Conservation (phyloP, 805 yeast species). For the Candida sonorensis region DNA sequence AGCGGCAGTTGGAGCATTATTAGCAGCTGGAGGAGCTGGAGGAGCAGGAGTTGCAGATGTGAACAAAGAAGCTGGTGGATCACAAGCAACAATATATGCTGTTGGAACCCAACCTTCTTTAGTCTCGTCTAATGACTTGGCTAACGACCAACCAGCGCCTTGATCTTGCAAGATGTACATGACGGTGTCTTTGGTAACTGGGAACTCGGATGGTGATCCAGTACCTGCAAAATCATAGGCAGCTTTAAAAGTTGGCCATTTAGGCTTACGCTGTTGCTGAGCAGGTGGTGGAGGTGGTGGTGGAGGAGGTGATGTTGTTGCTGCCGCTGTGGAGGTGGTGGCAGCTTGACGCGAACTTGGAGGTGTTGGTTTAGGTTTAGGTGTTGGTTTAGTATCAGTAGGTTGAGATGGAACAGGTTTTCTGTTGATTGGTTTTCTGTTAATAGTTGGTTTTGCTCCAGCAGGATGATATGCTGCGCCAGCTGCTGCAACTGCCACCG, state of each 20-base stretch:
- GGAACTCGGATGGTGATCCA: constrained; percentile 74
- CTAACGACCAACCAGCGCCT: constrained; percentile 93
- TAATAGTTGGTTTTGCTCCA: constrained; percentile 18
- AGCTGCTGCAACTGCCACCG: constrained; percentile 24
- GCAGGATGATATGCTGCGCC: constrained; percentile 37
- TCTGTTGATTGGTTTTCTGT: constrained; percentile 23
- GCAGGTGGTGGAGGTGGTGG: constrained; percentile 78
- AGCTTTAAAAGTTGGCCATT: constrained; percentile 75
- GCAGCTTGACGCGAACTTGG: constrained; percentile 4
- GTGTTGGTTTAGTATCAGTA: constrained; percentile 13
- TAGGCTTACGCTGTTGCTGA: constrained; percentile 52
- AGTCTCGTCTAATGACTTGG: constrained; percentile 64
- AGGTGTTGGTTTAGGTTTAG: constrained; percentile 6
- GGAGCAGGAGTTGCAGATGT: constrained; percentile 33
- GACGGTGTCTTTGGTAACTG: constrained; percentile 69
- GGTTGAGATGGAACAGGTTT: constrained; percentile 18
- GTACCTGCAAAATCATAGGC: constrained; percentile 86
- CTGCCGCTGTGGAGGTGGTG: neutral
- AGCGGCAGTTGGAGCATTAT: constrained; percentile 19
- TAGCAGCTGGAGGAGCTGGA: constrained; percentile 4
- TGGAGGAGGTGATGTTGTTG: constrained; percentile 7
- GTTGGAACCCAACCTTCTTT: constrained; percentile 97
- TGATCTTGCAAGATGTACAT: constrained; percentile 67
- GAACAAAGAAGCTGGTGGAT: constrained; percentile 35
- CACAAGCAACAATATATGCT: constrained; percentile 68